A percentile compares a stretch with the other conserved stretches of the same genome.
These are phyloP conservation scores for Rhynchosporium agropyri DNA, from an alignment of 2,329 filamentous ascomycete genomes.

Conservation along the genomic window DNA sequence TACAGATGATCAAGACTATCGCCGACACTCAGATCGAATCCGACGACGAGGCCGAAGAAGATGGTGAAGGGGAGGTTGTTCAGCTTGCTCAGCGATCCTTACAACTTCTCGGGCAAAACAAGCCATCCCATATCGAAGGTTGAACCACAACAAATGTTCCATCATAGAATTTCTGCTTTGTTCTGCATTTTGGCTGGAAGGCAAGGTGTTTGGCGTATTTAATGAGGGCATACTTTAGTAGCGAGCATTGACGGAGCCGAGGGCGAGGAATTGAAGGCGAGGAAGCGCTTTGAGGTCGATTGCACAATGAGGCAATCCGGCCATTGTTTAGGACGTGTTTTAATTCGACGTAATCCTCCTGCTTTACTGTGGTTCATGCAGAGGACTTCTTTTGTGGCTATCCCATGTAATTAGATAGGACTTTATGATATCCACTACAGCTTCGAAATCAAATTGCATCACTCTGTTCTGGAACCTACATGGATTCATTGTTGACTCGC, in stretches of 20 bases:
- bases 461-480: neutral
- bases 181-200: slow-evolving; percentile 41
- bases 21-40: slow-evolving; percentile 86
- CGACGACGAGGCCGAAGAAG: slow-evolving; percentile 83
- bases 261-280: slow-evolving; percentile 26
- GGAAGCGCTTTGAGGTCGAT: slow-evolving; percentile 28
- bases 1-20: slow-evolving; percentile 89
- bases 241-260: slow-evolving; percentile 43
- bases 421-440: slow-evolving; percentile 41
- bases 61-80: slow-evolving; percentile 91
- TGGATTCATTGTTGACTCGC: too few species aligned
- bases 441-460: slow-evolving; percentile 25
- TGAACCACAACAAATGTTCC: slow-evolving; percentile 45
- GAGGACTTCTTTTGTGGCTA: slow-evolving; percentile 33
- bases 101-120: slow-evolving; percentile 80
- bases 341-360: slow-evolving; percentile 37
- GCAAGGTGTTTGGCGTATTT: slow-evolving; percentile 44
- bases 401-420: slow-evolving; percentile 45
- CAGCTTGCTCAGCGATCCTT: slow-evolving; percentile 87
- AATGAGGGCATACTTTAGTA: slow-evolving; percentile 39
- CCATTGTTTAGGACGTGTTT: slow-evolving; percentile 31
- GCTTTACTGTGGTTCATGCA: slow-evolving; percentile 37
- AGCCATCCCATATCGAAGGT: slow-evolving; percentile 78
- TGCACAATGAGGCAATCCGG: slow-evolving; percentile 28
- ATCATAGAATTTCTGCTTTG: slow-evolving; percentile 38